These are phyloP conservation scores for Borovskyia barvae DNA, from an alignment of 208 protist species.

Conservation along the genomic window DNA sequence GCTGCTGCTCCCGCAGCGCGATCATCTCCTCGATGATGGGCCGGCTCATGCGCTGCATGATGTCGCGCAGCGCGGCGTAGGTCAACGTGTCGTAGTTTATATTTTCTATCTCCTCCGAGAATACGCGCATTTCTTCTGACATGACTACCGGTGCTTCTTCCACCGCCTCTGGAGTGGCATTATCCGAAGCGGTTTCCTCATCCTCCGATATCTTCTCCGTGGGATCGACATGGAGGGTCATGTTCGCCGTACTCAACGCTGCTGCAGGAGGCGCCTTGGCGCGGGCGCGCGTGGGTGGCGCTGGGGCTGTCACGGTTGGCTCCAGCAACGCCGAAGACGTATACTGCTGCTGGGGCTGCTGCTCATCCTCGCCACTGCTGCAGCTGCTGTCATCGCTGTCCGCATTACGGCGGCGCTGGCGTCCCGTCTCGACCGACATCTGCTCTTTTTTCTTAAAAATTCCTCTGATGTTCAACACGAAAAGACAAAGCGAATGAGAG, in stretches of 20 bases:
- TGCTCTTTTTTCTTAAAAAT: neutral
- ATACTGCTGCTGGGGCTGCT: slow-evolving; percentile 14
- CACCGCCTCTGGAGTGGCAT: neutral
- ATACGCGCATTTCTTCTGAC: neutral
- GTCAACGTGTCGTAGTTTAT: slow-evolving; percentile 68
- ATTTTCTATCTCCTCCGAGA: slow-evolving; percentile 36
- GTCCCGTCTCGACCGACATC: slow-evolving; percentile 20
- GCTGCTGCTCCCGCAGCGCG: slow-evolving; percentile 42
- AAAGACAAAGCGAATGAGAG: neutral
- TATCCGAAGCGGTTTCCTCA: neutral
- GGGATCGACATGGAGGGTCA: slow-evolving; percentile 18
- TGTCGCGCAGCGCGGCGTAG: slow-evolving; percentile 36
- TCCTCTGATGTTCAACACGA: neutral
- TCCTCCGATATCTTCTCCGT: slow-evolving; percentile 6
- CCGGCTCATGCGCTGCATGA: slow-evolving; percentile 39
- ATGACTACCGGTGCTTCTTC: neutral
- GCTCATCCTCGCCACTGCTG: slow-evolving; percentile 23
- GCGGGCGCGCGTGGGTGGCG: neutral
- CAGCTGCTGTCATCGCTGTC: slow-evolving; percentile 25
- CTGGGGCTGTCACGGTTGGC: neutral
- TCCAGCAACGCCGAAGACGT: neutral
- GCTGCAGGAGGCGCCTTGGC: slow-evolving; percentile 1
- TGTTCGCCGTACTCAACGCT: slow-evolving; percentile 1
- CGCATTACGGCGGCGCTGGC: slow-evolving; percentile 23
- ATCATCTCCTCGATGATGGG: slow-evolving; percentile 58